phyloP scores from a whole-genome alignment of 495 filamentous ascomycete genomes.

The Hypoxylon intermedium region DNA sequence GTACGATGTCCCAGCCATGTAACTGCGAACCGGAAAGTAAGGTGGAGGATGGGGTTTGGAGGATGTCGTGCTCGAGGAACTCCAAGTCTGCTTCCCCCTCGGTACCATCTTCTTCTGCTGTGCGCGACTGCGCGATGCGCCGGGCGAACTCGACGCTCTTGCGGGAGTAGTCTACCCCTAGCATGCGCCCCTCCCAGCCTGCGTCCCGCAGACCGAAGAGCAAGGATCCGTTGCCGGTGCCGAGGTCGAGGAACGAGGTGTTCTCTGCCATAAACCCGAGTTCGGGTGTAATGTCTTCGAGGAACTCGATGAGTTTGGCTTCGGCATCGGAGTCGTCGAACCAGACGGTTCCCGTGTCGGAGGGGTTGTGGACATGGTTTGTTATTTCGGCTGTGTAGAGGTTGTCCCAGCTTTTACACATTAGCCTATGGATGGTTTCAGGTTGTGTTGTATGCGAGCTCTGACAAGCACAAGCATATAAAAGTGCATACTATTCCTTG shows the following conservation, averaged over 20 bases:
- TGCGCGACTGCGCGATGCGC: slow-evolving; percentile 46
- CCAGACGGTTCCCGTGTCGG: slow-evolving; percentile 75
- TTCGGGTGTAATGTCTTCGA: slow-evolving; percentile 43
- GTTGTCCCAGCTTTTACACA: slow-evolving; percentile 69
- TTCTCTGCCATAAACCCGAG: slow-evolving; percentile 5
- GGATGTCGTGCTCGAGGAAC: slow-evolving; percentile 81
- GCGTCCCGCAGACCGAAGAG: slow-evolving; percentile 73
- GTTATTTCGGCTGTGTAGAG: slow-evolving; percentile 66
- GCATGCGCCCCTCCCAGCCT: slow-evolving; percentile 65
- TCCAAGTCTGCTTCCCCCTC: slow-evolving; percentile 48
- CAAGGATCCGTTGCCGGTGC: slow-evolving; percentile 91
- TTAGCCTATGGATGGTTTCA: slow-evolving; percentile 1
- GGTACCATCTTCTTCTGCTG: too few relatives aligned
- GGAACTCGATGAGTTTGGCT: slow-evolving; percentile 64
- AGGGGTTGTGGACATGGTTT: slow-evolving; percentile 66
- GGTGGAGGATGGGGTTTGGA: slow-evolving; percentile 54
- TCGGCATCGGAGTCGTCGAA: slow-evolving; percentile 77
- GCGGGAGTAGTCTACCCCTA: slow-evolving; percentile 82
- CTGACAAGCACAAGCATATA: background rate
- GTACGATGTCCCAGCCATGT: slow-evolving; percentile 78
- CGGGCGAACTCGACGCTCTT: slow-evolving; percentile 74
- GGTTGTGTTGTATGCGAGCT: background rate
- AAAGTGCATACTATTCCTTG: slow-evolving; percentile 67
- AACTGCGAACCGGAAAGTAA: slow-evolving; percentile 47
- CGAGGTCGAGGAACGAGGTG: slow-evolving; percentile 70